Base-by-base conservation (phyloP, 768 basidiomycete genomes). In the Pisolithus tinctorius region DNA sequence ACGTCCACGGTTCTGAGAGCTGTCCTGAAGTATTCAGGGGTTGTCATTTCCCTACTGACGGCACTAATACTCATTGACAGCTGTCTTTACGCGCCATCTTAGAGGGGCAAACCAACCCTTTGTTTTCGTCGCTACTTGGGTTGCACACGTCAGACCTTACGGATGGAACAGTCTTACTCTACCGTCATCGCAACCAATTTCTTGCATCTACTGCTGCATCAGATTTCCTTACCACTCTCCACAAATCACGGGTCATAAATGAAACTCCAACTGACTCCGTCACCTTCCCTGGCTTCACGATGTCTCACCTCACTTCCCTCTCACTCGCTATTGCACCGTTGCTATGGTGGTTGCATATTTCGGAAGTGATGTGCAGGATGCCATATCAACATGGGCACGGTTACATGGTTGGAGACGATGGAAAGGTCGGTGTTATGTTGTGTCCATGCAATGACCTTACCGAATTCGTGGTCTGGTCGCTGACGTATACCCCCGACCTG, bases 91-190 rank as follows among this genome's bases (percentile, higher is more conserved):
- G 6, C 38, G 16, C 47, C 43, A 40, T 26, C 45, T 31, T 52
- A 86, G 78, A 75, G 20, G 20, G 20, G 20, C 20, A 73, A 82
- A 84, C 65, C 73, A 79, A 34, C 79, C 86, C 27, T 92, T 93
- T 61, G 84, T 87, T 60, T 74, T 83, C 0, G 63, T 74, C 8
- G 74, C 73, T 34, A 84, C 84, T 53, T 94, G 91, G 91, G 64
- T 89, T 45, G 91, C 88, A 5, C 88, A 93, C 67, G 72, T 78
- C 11, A 78, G 96, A 94, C 13, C 79, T 98, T n/a, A 93, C 84
- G 6, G 94, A 97, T 61, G 96, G 96, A 25, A 89, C 89, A 0
- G 94, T 96, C 14, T 76, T 97, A 8, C 75, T 96, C 16, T 95
- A 91, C 64, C 83, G 91, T 6, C 91, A 97, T 62, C 74, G 97